phyloP scores from a whole-genome alignment of 352 stramenopile genomes.

The Phytophthora vignae region DNA sequence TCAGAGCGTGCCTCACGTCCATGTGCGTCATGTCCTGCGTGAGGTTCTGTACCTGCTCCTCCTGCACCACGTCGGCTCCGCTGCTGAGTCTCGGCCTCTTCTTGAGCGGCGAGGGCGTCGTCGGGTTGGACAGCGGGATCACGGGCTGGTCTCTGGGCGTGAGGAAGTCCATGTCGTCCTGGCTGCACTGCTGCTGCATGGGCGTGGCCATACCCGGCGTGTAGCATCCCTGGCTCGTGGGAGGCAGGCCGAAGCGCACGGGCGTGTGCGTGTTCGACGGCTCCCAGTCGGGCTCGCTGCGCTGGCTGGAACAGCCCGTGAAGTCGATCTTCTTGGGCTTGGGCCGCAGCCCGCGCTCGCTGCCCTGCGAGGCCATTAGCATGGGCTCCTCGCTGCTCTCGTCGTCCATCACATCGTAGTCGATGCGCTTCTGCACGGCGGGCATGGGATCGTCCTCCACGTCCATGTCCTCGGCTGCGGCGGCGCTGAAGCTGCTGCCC shows the following conservation, averaged over 20 bases:
- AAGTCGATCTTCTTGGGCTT: conserved; percentile 86
- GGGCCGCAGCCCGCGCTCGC: conserved; percentile 13
- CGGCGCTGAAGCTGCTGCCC: conserved; percentile 25
- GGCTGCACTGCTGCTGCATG: conserved; percentile 83
- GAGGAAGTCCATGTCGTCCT: conserved; percentile 88
- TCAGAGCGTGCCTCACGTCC: conserved; percentile 53
- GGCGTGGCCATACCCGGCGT: conserved; percentile 39
- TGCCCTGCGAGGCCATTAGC: conserved; percentile 26
- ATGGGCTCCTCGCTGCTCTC: conserved; percentile 60
- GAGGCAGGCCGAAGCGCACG: conserved; percentile 36
- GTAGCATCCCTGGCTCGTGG: conserved; percentile 47
- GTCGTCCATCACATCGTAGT: conserved; percentile 71
- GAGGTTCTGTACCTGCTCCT: conserved; percentile 75
- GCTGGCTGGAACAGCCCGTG: conserved; percentile 64
- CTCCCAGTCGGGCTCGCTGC: conserved; percentile 77
- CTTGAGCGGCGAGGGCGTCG: conserved; percentile 84
- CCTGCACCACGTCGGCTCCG: conserved; percentile 47
- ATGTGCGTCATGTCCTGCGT: conserved; percentile 84
- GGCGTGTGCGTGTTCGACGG: conserved; percentile 36
- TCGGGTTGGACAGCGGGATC: conserved; percentile 82
- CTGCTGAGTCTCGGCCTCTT: conserved; percentile 66
- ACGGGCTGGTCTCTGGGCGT: conserved; percentile 87
- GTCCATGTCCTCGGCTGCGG: conserved; percentile 27
- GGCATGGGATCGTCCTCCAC: conserved; percentile 41
- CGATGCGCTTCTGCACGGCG: conserved; percentile 71